phyloP scores from a whole-genome alignment of 2,329 filamentous ascomycete genomes.

The Nemania sp. region DNA sequence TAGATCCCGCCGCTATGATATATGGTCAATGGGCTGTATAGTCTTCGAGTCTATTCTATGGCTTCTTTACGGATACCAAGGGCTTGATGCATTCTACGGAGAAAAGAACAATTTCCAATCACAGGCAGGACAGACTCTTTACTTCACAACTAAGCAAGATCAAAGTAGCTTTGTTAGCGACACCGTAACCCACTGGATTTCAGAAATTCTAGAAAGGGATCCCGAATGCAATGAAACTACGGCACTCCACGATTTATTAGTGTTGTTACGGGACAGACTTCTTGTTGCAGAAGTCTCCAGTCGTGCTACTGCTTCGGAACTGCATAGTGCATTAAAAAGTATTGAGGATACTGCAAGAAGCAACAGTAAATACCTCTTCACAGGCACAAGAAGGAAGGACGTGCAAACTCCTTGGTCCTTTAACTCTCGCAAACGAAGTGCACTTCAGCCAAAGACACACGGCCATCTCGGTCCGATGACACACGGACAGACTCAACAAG shows the following conservation, averaged over 20 bases:
- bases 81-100: slow-evolving; percentile 24
- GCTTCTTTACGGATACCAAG: slow-evolving; percentile 37
- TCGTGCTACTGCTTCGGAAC: slow-evolving; percentile 8
- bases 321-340: slow-evolving; percentile 5
- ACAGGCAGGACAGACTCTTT: slow-evolving; percentile 15
- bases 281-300: slow-evolving; percentile 25
- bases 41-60: slow-evolving; percentile 48
- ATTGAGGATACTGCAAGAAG: slow-evolving; percentile 4
- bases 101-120: neutral
- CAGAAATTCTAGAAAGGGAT: slow-evolving; percentile 29
- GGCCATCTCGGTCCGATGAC: no score
- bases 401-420: neutral
- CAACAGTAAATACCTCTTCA: slow-evolving; percentile 18
- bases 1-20: slow-evolving; percentile 44
- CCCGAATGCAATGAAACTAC: slow-evolving; percentile 22
- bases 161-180: slow-evolving; percentile 11
- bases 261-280: slow-evolving; percentile 24
- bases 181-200: slow-evolving; percentile 26
- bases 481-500: neutral
- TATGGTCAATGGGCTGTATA: slow-evolving; percentile 49
- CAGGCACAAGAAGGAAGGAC: neutral
- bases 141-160: slow-evolving; percentile 10
- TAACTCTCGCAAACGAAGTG: neutral
- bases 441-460: neutral
- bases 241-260: slow-evolving; percentile 22